A percentile compares a stretch with the other conserved stretches of the same genome.
These are phyloP conservation scores for Malassezia obtusa DNA, from an alignment of 1,284 basidiomycete species.

Conservation along the genomic window DNA sequence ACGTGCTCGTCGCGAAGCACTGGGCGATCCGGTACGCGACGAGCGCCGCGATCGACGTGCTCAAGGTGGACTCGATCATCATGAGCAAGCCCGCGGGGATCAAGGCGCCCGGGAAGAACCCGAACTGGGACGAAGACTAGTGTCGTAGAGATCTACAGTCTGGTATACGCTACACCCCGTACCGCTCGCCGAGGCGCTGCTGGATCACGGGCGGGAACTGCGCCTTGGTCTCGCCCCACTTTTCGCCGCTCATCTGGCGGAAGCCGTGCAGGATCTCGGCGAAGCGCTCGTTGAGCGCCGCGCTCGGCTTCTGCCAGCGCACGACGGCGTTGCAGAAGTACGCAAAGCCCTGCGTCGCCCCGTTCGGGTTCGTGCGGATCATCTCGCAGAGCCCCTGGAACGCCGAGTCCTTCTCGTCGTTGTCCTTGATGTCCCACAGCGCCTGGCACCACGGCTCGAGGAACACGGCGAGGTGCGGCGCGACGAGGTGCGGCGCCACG, in stretches of 20 bases:
- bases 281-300: conserved; percentile 38
- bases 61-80: conserved; percentile 95
- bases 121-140: conserved; percentile 48
- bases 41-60: conserved; percentile 83
- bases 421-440: conserved; percentile 95
- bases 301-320: conserved; percentile 40
- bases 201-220: conserved; percentile 41
- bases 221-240: conserved; percentile 50
- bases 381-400: conserved; percentile 95
- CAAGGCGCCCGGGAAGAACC: conserved; percentile 45
- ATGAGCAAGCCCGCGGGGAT: conserved; percentile 55
- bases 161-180: conserved; percentile 7
- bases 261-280: conserved; percentile 64
- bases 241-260: conserved; percentile 68
- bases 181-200: conserved; percentile 24
- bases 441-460: conserved; percentile 95
- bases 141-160: background rate
- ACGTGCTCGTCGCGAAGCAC: conserved; percentile 74
- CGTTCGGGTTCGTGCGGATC: conserved; percentile 76
- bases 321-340: conserved; percentile 48
- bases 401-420: conserved; percentile 99
- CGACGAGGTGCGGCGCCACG: conserved; percentile 77
- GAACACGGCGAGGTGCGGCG: conserved; percentile 79
- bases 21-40: conserved; percentile 84
- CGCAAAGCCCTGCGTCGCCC: conserved; percentile 40